Conservation (phyloP, 2,329 filamentous ascomycete genomes). For the Teratosphaeria viscida region DNA sequence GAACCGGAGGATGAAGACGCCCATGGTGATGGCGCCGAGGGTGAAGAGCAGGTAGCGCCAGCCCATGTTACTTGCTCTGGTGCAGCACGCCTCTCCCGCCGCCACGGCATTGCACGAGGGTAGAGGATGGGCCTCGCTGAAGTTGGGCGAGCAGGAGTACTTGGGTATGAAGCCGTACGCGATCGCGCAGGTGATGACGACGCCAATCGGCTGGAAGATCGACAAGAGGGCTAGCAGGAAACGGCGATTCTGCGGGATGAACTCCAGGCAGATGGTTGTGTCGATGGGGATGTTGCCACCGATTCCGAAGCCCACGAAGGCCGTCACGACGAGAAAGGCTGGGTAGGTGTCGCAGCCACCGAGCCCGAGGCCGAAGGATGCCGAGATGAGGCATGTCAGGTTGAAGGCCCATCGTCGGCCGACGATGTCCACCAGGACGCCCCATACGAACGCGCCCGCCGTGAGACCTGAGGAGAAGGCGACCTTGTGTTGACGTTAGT, state of each 20-base stretch:
- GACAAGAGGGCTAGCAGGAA: constrained; percentile 45
- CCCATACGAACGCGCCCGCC: constrained; percentile 47
- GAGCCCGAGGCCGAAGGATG: constrained; percentile 44
- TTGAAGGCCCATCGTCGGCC: constrained; percentile 49
- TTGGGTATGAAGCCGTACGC: constrained; percentile 45
- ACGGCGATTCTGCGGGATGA: constrained; percentile 41
- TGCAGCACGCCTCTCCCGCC: constrained; percentile 27
- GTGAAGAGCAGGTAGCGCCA: constrained; percentile 36
- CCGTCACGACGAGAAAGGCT: constrained; percentile 43
- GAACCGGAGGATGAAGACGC: constrained; percentile 43
- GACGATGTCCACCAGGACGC: constrained; percentile 44
- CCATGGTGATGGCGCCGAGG: constrained; percentile 30
- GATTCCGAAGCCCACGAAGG: constrained; percentile 43
- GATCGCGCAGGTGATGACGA: constrained; percentile 41
- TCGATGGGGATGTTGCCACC: constrained; percentile 47
- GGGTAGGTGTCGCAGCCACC: constrained; percentile 41
- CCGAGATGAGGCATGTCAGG: constrained; percentile 45
- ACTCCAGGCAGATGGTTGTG: constrained; percentile 46
- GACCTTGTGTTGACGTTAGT: constrained; percentile 10
- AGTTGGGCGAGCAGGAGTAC: constrained; percentile 43
- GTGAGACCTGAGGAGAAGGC: constrained; percentile 46
- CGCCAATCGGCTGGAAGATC: constrained; percentile 46
- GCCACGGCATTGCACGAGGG: constrained; percentile 33
- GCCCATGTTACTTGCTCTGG: constrained; percentile 31
- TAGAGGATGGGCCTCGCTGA: constrained; percentile 32